Conservation (phyloP, 352 stramenopile species). For the Phytopythium montanum region DNA sequence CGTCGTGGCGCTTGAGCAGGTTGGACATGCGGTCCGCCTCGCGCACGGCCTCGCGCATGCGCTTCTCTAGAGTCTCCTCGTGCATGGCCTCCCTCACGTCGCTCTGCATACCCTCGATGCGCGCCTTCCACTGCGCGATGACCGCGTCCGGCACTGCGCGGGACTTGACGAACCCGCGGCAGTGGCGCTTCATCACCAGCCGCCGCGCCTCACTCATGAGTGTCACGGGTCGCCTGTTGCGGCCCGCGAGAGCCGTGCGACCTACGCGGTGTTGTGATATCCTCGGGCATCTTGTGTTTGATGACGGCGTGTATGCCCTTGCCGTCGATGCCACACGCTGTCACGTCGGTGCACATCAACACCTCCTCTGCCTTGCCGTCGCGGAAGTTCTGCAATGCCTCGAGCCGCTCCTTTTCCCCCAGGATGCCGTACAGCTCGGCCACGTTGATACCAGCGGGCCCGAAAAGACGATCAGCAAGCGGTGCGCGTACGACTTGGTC, state of each 20-base stretch:
- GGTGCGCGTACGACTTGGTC: slow-evolving; percentile 95
- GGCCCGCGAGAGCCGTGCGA: slow-evolving; percentile 96
- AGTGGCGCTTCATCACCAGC: slow-evolving; percentile 93
- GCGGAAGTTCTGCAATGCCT: slow-evolving; percentile 96
- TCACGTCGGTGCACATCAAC: slow-evolving; percentile 98
- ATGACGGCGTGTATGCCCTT: slow-evolving; percentile 97
- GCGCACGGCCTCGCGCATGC: slow-evolving; percentile 87
- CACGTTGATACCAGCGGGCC: slow-evolving; percentile 94
- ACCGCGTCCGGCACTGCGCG: slow-evolving; percentile 85
- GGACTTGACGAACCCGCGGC: slow-evolving; percentile 89
- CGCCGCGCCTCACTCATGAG: slow-evolving; percentile 88
- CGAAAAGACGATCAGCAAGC: slow-evolving; percentile 97
- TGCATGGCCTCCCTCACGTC: slow-evolving; percentile 81
- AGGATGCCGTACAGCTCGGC: slow-evolving; percentile 98
- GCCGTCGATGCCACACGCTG: slow-evolving; percentile 98
- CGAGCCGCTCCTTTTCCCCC: slow-evolving; percentile 93
- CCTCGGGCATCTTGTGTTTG: slow-evolving; percentile 99
- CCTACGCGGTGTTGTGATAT: slow-evolving; percentile 98
- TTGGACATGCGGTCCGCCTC: slow-evolving; percentile 89
- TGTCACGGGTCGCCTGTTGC: slow-evolving; percentile 87
- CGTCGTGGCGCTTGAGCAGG: slow-evolving; percentile 87
- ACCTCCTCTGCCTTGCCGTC: slow-evolving; percentile 94
- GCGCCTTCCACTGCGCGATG: slow-evolving; percentile 84
- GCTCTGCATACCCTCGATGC: slow-evolving; percentile 78
- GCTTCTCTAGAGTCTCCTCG: slow-evolving; percentile 88